These are phyloP conservation scores for Pyricularia grisea DNA, from an alignment of 2,329 filamentous ascomycete species.

Conservation along the genomic window DNA sequence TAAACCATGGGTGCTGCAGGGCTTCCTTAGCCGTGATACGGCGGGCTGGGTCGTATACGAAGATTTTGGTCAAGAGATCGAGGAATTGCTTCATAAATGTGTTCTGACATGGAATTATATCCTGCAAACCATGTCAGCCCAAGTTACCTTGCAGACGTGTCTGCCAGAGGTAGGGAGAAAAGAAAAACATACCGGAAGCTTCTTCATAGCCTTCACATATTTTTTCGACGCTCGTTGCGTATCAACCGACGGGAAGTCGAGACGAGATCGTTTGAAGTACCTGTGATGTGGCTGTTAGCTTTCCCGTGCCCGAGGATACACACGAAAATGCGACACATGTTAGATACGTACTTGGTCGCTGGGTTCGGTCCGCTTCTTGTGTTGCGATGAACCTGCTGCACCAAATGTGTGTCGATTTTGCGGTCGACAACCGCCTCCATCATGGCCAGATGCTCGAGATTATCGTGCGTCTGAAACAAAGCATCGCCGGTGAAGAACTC, in stretches of 20 bases:
- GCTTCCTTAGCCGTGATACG: conserved; percentile 60
- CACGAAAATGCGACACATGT: neutral
- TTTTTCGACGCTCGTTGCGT: conserved; percentile 55
- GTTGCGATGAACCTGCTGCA: conserved; percentile 48
- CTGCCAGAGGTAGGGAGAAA: conserved; percentile 16
- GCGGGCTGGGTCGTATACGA: conserved; percentile 56
- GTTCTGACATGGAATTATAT: conserved; percentile 53
- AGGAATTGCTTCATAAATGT: conserved; percentile 53
- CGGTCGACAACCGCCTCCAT: conserved; percentile 59
- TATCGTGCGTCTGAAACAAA: conserved; percentile 64
- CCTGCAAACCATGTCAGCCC: conserved; percentile 28
- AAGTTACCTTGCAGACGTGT: neutral
- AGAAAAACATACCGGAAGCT: conserved; percentile 36
- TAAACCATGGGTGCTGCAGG: conserved; percentile 59
- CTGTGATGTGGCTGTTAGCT: conserved; percentile 23
- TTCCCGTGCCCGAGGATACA: neutral
- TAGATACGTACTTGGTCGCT: conserved; percentile 47
- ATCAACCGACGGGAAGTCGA: conserved; percentile 56
- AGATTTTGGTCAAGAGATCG: conserved; percentile 56
- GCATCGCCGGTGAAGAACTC: conserved; percentile 66
- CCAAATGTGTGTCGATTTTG: conserved; percentile 48
- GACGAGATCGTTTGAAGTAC: conserved; percentile 56
- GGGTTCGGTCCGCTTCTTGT: conserved; percentile 48
- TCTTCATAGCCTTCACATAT: conserved; percentile 67
- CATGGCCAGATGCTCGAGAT: conserved; percentile 66